phyloP scores from a whole-genome alignment of 2,329 filamentous ascomycete species.

The Colletotrichum simmondsii region DNA sequence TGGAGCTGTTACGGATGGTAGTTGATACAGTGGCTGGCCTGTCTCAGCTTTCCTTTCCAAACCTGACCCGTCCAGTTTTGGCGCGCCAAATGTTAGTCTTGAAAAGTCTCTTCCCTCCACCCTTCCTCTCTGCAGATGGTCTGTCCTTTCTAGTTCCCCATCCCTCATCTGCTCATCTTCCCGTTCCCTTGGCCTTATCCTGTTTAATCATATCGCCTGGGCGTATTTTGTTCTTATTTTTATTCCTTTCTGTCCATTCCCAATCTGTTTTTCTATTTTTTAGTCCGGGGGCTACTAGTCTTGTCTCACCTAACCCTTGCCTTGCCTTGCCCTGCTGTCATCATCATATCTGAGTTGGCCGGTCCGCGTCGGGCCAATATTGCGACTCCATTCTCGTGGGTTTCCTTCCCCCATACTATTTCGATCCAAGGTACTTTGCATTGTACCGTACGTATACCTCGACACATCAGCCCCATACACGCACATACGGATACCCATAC shows the following conservation, averaged over 20 bases:
- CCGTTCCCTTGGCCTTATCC: background rate
- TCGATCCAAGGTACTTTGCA: background rate
- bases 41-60: constrained; percentile 26
- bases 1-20: constrained; percentile 7
- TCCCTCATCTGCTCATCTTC: background rate
- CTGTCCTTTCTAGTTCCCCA: background rate
- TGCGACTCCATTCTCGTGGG: constrained; percentile 8
- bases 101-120: constrained; percentile 17
- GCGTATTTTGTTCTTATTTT: background rate
- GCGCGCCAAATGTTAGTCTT: constrained; percentile 21
- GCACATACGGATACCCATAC: background rate
- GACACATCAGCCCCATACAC: background rate
- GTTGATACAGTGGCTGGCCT: constrained; percentile 10
- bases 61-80: constrained; percentile 2
- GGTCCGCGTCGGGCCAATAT: constrained; percentile 22
- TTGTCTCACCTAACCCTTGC: constrained; percentile 1
- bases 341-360: constrained; percentile 1
- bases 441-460: constrained; percentile 1
- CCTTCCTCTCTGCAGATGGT: background rate
- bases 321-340: background rate
- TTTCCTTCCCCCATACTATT: background rate
- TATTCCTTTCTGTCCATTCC: background rate
- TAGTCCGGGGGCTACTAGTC: background rate
- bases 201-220: background rate
- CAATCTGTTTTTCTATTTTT: background rate